Percentiles rank a stretch among this genome's conserved stretches.
Conservation (phyloP, 2,329 filamentous ascomycete genomes). For the Arthrinium phaeospermum region DNA sequence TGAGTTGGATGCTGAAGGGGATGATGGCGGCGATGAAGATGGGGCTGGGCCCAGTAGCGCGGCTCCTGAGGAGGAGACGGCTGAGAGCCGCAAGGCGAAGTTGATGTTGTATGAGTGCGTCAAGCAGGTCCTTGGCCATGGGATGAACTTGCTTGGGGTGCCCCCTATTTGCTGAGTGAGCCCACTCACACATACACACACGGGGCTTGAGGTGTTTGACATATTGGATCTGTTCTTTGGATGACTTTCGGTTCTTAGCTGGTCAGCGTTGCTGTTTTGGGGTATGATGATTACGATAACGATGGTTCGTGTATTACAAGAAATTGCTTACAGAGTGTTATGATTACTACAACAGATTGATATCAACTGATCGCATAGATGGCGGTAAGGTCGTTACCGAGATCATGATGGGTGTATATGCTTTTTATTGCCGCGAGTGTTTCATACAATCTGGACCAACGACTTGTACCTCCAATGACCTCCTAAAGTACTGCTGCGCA, state of each 20-base stretch:
- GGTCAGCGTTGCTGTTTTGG: not conserved
- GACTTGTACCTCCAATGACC: not conserved
- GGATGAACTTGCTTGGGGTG: slow-evolving; percentile 66
- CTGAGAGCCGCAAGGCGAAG: slow-evolving; percentile 62
- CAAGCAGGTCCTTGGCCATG: slow-evolving; percentile 67
- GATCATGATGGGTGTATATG: not conserved
- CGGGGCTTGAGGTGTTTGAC: not conserved
- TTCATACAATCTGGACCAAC: not conserved
- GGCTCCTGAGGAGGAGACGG: slow-evolving; percentile 52
- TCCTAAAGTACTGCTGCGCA: not conserved
- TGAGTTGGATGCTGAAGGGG: slow-evolving; percentile 22
- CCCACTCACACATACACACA: not conserved
- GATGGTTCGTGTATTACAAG: not conserved
- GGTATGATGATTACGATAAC: not conserved
- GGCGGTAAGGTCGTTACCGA: no score
- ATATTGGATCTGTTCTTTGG: not conserved
- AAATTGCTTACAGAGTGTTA: not conserved
- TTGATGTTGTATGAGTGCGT: slow-evolving; percentile 61
- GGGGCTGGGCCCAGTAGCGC: slow-evolving; percentile 16
- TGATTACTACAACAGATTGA: not conserved
- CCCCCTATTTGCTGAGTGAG: slow-evolving; percentile 30
- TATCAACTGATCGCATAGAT: no score
- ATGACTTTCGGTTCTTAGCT: not conserved
- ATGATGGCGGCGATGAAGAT: slow-evolving; percentile 26
- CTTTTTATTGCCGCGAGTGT: not conserved